Conservation (phyloP, 2,329 filamentous ascomycete genomes). For the Colletotrichum magnum region DNA sequence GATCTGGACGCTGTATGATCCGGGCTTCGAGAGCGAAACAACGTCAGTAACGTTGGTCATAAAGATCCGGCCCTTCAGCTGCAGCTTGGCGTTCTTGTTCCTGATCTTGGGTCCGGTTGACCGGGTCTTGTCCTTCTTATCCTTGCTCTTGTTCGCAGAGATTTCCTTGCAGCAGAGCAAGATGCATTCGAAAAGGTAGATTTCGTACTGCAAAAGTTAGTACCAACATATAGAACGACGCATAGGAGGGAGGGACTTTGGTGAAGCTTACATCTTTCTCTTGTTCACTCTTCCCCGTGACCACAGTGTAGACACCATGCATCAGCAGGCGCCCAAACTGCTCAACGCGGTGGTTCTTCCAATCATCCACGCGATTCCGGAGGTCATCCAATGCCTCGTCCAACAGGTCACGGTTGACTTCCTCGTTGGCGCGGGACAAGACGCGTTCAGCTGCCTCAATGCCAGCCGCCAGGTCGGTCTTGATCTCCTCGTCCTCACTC, state of each 20-base stretch:
- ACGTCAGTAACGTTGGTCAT: constrained; percentile 99
- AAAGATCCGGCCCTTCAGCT: constrained; percentile 97
- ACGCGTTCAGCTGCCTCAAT: constrained; percentile 88
- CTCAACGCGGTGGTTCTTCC: constrained; percentile 93
- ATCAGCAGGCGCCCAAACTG: constrained; percentile 92
- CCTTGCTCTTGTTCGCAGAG: constrained; percentile 85
- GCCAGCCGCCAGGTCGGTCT: constrained; percentile 80
- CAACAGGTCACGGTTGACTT: constrained; percentile 89
- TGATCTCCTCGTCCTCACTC: constrained; percentile 79
- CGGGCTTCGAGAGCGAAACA: constrained; percentile 88
- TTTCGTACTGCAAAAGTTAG: constrained; percentile 81
- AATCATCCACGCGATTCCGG: constrained; percentile 88
- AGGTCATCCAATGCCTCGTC: constrained; percentile 88
- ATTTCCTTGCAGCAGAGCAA: constrained; percentile 97
- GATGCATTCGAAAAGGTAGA: constrained; percentile 97
- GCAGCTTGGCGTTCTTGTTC: constrained; percentile 83
- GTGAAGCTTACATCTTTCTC: constrained; percentile 83
- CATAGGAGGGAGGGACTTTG: not conserved
- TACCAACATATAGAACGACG: not conserved
- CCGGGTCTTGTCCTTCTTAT: constrained; percentile 78
- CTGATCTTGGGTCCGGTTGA: constrained; percentile 69
- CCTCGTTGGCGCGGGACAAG: constrained; percentile 88
- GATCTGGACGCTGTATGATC: constrained; percentile 95
- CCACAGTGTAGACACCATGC: constrained; percentile 90
- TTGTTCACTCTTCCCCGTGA: constrained; percentile 90